Conservation (phyloP, 108 stramenopile species). For the Discostella stelligeroides region DNA sequence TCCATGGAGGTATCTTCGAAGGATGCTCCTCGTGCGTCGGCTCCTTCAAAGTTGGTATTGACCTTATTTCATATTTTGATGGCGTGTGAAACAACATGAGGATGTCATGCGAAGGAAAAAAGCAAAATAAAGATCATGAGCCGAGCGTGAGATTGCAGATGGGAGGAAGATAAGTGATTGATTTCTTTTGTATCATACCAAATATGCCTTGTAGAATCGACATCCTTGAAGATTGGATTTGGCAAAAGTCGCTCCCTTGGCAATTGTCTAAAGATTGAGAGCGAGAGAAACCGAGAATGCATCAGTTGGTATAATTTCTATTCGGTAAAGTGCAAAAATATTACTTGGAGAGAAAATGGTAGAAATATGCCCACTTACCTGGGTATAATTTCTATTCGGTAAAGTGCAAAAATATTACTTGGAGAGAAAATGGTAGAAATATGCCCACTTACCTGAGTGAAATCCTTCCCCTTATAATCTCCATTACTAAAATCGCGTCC, state of each 20-base stretch:
- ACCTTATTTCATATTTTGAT: conserved; percentile 22
- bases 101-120: neutral
- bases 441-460: conserved; percentile 64
- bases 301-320: neutral
- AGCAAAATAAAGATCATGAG: neutral
- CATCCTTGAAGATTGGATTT: conserved; percentile 81
- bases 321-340: neutral
- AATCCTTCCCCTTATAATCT: conserved; percentile 88
- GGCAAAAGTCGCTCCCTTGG: conserved; percentile 77
- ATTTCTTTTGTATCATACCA: too few species aligned
- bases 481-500: conserved; percentile 75
- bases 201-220: conserved; percentile 87
- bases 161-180: neutral
- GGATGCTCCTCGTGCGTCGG: conserved; percentile 78
- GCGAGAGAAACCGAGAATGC: too few species aligned
- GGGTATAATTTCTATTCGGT: neutral
- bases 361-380: conserved; percentile 23
- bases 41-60: conserved; percentile 70
- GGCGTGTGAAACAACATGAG: neutral
- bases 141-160: neutral
- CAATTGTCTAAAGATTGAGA: conserved; percentile 56
- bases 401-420: conserved; percentile 3
- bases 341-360: neutral
- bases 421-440: neutral
- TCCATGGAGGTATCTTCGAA: conserved; percentile 87